Conservation (phyloP, 2,329 filamentous ascomycete genomes). For the Lecanosticta acicola region DNA sequence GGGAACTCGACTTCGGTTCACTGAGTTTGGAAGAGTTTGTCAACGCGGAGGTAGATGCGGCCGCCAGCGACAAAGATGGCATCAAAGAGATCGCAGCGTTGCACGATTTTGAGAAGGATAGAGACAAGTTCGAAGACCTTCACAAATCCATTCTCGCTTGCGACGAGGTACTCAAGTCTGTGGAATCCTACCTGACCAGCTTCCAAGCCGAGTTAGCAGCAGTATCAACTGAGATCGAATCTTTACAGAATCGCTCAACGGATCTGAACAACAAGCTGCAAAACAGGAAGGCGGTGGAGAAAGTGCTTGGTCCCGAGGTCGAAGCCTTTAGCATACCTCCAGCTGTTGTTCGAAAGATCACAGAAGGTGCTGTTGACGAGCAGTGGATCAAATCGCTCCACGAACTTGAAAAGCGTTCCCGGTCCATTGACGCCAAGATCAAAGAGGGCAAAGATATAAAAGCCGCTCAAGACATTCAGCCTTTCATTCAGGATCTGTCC, state of each 20-base stretch:
- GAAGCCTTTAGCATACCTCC: constrained; percentile 90
- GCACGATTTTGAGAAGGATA: constrained; percentile 65
- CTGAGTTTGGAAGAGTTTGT: constrained; percentile 71
- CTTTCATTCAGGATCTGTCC: constrained; percentile 76
- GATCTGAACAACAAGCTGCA: constrained; percentile 78
- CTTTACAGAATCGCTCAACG: constrained; percentile 77
- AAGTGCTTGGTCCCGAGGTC: constrained; percentile 76
- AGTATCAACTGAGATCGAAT: constrained; percentile 94
- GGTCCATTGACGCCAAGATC: constrained; percentile 62
- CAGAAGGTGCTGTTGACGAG: constrained; percentile 84
- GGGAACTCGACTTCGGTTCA: constrained; percentile 71
- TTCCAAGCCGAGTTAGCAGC: constrained; percentile 89
- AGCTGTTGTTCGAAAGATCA: constrained; percentile 73
- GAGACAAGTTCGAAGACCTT: constrained; percentile 79
- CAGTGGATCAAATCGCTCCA: constrained; percentile 76
- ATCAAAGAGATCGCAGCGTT: constrained; percentile 19
- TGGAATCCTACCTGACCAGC: constrained; percentile 84
- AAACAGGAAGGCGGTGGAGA: constrained; percentile 85
- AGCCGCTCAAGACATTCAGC: constrained; percentile 75
- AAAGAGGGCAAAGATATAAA: constrained; percentile 61
- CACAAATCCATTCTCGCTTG: constrained; percentile 84
- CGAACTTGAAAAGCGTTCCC: constrained; percentile 75
- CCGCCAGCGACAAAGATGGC: constrained; percentile 23
- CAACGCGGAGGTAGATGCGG: constrained; percentile 26
- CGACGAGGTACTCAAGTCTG: constrained; percentile 87